These are phyloP conservation scores for Dactylis glomerata DNA, from an alignment of 176 grass and related monocot species.

Conservation along the genomic window DNA sequence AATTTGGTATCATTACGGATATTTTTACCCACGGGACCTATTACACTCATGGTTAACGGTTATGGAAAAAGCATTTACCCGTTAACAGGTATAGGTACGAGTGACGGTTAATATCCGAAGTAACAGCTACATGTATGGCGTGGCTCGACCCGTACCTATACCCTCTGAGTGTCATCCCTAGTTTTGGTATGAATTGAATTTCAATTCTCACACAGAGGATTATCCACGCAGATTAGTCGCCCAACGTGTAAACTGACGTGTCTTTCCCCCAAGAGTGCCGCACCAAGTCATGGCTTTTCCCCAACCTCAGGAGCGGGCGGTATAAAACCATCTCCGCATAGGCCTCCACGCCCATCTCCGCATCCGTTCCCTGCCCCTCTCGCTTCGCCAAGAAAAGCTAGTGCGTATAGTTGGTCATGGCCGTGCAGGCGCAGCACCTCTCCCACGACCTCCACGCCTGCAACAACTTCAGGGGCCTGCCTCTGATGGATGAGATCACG, in stretches of 20 bases:
- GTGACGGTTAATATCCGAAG: no score
- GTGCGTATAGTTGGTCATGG: constrained; percentile 26
- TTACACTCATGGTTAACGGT: no score
- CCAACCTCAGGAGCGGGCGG: not conserved
- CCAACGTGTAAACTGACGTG: not conserved
- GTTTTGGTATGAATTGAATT: not conserved
- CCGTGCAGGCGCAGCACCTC: constrained; percentile 40
- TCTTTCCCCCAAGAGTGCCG: not conserved
- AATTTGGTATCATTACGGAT: no score
- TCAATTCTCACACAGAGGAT: not conserved
- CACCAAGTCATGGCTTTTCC: not conserved
- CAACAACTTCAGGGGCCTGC: not conserved
- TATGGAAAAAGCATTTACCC: no score
- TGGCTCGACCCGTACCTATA: no score
- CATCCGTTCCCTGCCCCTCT: not conserved
- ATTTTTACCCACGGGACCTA: no score
- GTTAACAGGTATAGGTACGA: no score
- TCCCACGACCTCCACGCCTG: constrained; percentile 16
- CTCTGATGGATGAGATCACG: not conserved
- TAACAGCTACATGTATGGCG: no score
- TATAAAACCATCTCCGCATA: not conserved
- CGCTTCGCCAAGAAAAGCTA: not conserved
- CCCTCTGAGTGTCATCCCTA: no score
- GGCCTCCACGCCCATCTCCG: not conserved
- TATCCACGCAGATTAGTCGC: not conserved